Conservation (phyloP, 192 early-diverging fungal genomes). For the Geranomyces variabilis region DNA sequence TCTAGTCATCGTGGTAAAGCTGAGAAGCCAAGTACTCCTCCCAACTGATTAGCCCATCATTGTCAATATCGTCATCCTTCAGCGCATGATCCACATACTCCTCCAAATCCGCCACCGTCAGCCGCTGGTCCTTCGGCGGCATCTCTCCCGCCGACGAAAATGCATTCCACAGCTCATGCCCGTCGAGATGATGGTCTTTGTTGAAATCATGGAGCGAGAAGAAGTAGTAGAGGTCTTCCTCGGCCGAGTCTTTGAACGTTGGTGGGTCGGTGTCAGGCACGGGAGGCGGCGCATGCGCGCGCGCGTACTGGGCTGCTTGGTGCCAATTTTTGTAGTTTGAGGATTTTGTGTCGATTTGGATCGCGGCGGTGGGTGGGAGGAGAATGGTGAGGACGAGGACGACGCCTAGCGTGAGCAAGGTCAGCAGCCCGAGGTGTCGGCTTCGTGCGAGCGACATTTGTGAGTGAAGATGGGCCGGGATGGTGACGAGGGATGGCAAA, state of each 20-base stretch:
- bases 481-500: too few species aligned
- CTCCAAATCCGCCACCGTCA: constrained; percentile 50
- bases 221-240: constrained; percentile 70
- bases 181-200: constrained; percentile 73
- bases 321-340: constrained; percentile 60
- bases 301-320: constrained; percentile 53
- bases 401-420: too few species aligned
- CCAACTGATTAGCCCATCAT: constrained; percentile 64
- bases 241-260: constrained; percentile 31
- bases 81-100: constrained; percentile 76
- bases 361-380: too few species aligned
- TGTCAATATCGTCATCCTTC: constrained; percentile 73
- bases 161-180: constrained; percentile 72
- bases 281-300: constrained; percentile 34
- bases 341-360: too few species aligned
- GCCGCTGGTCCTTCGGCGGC: constrained; percentile 5
- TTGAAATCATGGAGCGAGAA: constrained; percentile 77
- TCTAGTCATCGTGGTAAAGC: constrained; percentile 26
- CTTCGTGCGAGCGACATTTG: too few species aligned
- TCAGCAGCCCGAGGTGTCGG: too few species aligned
- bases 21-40: constrained; percentile 49
- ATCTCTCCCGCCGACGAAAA: constrained; percentile 50
- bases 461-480: too few species aligned
- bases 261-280: not conserved
- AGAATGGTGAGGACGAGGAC: too few species aligned